Conservation (phyloP, 2,329 filamentous ascomycete genomes). For the Fusarium incarnatum region DNA sequence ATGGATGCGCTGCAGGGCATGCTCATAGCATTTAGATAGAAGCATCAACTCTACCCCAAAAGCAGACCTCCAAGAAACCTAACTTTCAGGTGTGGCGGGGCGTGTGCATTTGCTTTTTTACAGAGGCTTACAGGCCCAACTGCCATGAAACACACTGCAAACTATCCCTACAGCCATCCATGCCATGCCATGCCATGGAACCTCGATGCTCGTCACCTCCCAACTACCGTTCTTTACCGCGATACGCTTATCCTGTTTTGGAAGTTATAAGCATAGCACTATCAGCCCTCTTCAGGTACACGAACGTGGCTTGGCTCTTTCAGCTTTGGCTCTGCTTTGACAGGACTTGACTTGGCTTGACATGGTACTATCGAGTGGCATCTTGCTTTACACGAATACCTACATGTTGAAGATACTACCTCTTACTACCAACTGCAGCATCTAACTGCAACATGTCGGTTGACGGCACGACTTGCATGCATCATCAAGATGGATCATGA, state of each 20-base stretch:
- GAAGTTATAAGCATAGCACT: constrained; percentile 2
- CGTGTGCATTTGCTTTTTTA: constrained; percentile 17
- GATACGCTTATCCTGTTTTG: not conserved
- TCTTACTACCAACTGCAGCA: not conserved
- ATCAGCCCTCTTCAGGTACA: constrained; percentile 9
- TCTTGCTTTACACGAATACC: not conserved
- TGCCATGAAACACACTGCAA: constrained; percentile 5
- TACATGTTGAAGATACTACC: not conserved
- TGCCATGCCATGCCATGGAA: not conserved
- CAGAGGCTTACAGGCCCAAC: not conserved
- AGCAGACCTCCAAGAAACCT: not conserved
- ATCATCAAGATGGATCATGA: not conserved
- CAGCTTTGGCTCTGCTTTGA: not conserved
- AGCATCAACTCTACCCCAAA: constrained; percentile 5
- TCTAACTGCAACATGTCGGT: not conserved
- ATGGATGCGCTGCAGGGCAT: constrained; percentile 2
- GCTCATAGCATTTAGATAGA: not conserved
- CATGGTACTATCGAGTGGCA: not conserved
- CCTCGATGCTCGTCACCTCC: not conserved
- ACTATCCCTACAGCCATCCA: not conserved
- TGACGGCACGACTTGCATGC: not conserved
- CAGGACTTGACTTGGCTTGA: not conserved
- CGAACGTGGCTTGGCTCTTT: constrained; percentile 1
- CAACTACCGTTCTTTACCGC: constrained; percentile 4
- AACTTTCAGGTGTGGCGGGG: constrained; percentile 19